These are phyloP conservation scores for Psidium friedrichsthalianum DNA, from an alignment of 345 rosid genomes.

Conservation along the genomic window DNA sequence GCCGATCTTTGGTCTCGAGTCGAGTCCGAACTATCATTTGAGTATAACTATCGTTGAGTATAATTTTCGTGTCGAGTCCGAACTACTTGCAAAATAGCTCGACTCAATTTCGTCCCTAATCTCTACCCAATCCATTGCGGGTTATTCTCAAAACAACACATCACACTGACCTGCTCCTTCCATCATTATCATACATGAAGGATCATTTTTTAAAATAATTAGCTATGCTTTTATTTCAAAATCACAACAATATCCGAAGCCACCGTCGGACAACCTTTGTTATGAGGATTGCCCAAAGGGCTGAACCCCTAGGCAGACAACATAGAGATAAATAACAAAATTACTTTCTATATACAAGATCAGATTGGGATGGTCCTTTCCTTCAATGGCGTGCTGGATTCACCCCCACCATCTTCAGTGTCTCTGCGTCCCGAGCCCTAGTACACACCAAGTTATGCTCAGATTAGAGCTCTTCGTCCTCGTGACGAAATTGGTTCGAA, in stretches of 20 bases:
- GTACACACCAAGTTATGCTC: background rate
- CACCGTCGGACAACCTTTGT: background rate
- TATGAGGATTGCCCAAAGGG: background rate
- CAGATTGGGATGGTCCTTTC: background rate
- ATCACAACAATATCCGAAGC: background rate
- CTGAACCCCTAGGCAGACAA: background rate
- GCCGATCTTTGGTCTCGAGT: background rate
- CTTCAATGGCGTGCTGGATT: constrained; percentile 18
- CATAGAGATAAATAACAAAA: background rate
- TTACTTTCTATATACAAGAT: background rate
- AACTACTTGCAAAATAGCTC: background rate
- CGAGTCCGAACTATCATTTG: background rate
- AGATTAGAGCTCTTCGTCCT: background rate
- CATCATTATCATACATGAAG: background rate
- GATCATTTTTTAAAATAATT: background rate
- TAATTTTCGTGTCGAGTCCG: background rate
- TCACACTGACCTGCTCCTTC: background rate
- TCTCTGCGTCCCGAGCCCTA: constrained; percentile 23
- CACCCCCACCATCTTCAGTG: constrained; percentile 48
- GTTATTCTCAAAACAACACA: background rate
- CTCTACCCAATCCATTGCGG: background rate
- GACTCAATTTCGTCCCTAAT: background rate
- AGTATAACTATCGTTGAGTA: no score
- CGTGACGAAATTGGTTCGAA: no score
- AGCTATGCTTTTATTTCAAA: background rate